Evolutionary conservation across 495 filamentous ascomycete species (phyloP).

Genomic region (Penicillium lividum): DNA sequence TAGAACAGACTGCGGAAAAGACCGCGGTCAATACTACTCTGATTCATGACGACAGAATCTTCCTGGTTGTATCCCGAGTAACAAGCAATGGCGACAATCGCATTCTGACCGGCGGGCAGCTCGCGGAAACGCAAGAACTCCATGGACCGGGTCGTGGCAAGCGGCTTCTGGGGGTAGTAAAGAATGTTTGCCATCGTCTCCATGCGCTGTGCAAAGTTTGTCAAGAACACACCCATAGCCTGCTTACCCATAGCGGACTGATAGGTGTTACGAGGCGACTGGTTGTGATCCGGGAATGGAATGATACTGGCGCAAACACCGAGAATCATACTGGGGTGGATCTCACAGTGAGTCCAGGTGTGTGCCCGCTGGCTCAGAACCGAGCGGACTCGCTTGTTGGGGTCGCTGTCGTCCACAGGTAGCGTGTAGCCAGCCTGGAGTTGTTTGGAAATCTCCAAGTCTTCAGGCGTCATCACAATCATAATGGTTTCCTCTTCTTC

Average conservation of each 20-base stretch:
- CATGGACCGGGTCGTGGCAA: conserved; percentile 96
- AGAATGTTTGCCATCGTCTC: conserved; percentile 99
- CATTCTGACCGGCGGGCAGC: conserved; percentile 94
- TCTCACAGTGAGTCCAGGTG: conserved; percentile 96
- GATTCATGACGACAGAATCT: conserved; percentile 99
- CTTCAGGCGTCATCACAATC: conserved; percentile 98
- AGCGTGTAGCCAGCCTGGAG: conserved; percentile 65
- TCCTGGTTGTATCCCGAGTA: conserved; percentile 99
- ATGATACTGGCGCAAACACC: conserved; percentile 99
- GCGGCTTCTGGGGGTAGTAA: conserved; percentile 97
- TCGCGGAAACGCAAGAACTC: conserved; percentile 98
- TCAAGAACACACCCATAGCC: conserved; percentile 98
- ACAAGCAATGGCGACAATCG: conserved; percentile 94
- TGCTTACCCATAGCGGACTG: conserved; percentile 99
- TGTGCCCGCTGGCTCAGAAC: conserved; percentile 78
- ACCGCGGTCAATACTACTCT: conserved; percentile 95
- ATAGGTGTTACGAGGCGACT: conserved; percentile 97
- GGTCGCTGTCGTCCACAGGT: conserved; percentile 59
- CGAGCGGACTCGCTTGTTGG: conserved; percentile 82
- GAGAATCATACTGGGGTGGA: conserved; percentile 98
- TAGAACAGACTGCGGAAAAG: conserved; percentile 98
- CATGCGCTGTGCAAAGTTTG: conserved; percentile 94
- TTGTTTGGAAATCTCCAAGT: conserved; percentile 72
- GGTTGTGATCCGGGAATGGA: conserved; percentile 99
- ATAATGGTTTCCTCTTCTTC: conserved; percentile 98